These are phyloP conservation scores for Mycena rosella DNA, from an alignment of 768 basidiomycete genomes.

Conservation along the genomic window DNA sequence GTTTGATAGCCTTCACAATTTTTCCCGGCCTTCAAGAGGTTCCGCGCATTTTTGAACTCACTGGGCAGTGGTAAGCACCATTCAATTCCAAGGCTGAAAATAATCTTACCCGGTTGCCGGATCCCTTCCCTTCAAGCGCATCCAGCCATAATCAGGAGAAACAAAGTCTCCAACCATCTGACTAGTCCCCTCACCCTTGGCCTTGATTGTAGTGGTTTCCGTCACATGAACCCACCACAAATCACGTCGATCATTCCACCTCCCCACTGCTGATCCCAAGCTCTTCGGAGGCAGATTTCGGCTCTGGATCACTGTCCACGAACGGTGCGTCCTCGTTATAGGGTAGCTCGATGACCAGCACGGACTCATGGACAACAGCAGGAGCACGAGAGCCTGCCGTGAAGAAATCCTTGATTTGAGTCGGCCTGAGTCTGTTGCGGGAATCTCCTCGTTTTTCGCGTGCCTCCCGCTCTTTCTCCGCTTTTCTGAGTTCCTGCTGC, in stretches of 20 bases:
- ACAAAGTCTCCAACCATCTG: constrained; percentile 45
- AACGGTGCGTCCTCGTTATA: too few relatives aligned
- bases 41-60: not conserved
- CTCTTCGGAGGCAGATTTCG: too few relatives aligned
- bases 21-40: not conserved
- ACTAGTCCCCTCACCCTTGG: constrained; percentile 43
- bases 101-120: not conserved
- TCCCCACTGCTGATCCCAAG: too few relatives aligned
- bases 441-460: too few relatives aligned
- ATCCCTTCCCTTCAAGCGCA: constrained; percentile 24
- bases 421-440: too few relatives aligned
- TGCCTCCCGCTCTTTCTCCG: too few relatives aligned
- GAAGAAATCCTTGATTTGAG: too few relatives aligned
- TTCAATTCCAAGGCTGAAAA: not conserved
- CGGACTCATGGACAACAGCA: too few relatives aligned
- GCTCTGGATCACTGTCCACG: too few relatives aligned
- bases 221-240: constrained; percentile 32
- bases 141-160: constrained; percentile 40
- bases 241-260: constrained; percentile 17
- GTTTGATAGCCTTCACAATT: not conserved
- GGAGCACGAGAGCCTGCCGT: too few relatives aligned
- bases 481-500: too few relatives aligned
- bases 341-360: too few relatives aligned
- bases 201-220: constrained; percentile 31
- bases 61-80: not conserved